Evolutionary conservation across 75 land plant species (phyloP), one percentile per base, ranked within the genome.

Genomic region (Larix kaempferi): DNA sequence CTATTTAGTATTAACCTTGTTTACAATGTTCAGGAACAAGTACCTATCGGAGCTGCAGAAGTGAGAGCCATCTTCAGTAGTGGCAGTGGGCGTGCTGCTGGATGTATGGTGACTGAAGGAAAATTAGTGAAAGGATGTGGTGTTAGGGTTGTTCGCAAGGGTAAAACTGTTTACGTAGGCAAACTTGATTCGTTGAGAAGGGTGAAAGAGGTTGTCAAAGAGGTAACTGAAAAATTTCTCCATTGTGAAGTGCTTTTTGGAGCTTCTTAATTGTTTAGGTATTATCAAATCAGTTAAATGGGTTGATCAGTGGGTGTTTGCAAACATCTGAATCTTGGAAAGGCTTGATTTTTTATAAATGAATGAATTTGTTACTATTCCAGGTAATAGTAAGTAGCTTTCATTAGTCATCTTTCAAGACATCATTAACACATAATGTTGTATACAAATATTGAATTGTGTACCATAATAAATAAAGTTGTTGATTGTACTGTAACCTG

Each of bases 61-160:
- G 96, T 98, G 17, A 87, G 94, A 84, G 99, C 98, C 35, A 80
- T 89, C 41, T 98, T 98, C 57, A 93, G 87, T 66, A 95, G 92
- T 85, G 98, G 99, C 59, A 98, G 99, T 82, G 96, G 98, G 62
- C 80, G 83, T 57, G 94, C 91, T 80, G 99, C 99, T 73, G 99
- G 99, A 44, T 98, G 98, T 79, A 98, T 95, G 96, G 94, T 98
- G 62, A 87, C 82, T 15, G 99, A 98, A 78, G 99, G 99, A 16
- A 98, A 98, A 74, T 39, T 95, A n/a, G 83, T 83, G 15, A 90
- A 93, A 82, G 94, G 86, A 11, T 98, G 94, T 84, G 96, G 94
- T 61, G 78, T 95, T 72, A 87, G 79, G 22, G 86, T 98, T 60
- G 59, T 84, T 27, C 86, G 98, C 60, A 88, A 85, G 19, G 85